Conservation (phyloP, 1,139 yeast genomes). For the Diutina scorzettiae region DNA sequence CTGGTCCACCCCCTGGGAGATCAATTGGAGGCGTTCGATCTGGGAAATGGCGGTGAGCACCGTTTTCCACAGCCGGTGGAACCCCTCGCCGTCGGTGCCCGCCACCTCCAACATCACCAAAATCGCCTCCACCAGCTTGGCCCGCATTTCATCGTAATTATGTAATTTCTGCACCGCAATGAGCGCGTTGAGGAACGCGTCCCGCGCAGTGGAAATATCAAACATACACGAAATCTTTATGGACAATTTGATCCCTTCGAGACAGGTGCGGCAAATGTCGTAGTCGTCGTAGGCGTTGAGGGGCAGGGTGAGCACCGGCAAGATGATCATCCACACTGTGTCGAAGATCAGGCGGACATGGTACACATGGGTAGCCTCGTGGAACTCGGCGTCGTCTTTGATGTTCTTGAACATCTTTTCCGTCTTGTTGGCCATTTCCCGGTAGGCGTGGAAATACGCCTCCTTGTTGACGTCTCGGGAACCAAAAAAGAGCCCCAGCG, state of each 20-base stretch:
- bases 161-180: slow-evolving; percentile 77
- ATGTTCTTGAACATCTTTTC: slow-evolving; percentile 71
- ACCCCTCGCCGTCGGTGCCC: slow-evolving; percentile 59
- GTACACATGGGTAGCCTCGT: slow-evolving; percentile 64
- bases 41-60: slow-evolving; percentile 77
- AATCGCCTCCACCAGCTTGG: slow-evolving; percentile 75
- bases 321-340: slow-evolving; percentile 90
- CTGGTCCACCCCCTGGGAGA: slow-evolving; percentile 83
- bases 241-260: slow-evolving; percentile 78
- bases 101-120: slow-evolving; percentile 67
- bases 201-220: slow-evolving; percentile 73
- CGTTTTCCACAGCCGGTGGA: slow-evolving; percentile 73
- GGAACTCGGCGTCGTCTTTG: slow-evolving; percentile 29
- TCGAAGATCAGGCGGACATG: slow-evolving; percentile 92
- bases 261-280: slow-evolving; percentile 56
- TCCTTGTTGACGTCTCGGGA: slow-evolving; percentile 69
- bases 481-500: slow-evolving; percentile 49
- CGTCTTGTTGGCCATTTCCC: slow-evolving; percentile 81
- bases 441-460: slow-evolving; percentile 85
- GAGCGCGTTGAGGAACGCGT: slow-evolving; percentile 82
- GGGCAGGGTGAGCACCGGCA: slow-evolving; percentile 91
- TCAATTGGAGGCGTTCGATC: slow-evolving; percentile 77
- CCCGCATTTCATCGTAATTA: slow-evolving; percentile 66
- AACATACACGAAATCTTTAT: slow-evolving; percentile 78
- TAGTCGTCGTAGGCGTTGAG: slow-evolving; percentile 80